Base-by-base conservation (phyloP, 768 basidiomycete genomes). In the Suillus subaureus region DNA sequence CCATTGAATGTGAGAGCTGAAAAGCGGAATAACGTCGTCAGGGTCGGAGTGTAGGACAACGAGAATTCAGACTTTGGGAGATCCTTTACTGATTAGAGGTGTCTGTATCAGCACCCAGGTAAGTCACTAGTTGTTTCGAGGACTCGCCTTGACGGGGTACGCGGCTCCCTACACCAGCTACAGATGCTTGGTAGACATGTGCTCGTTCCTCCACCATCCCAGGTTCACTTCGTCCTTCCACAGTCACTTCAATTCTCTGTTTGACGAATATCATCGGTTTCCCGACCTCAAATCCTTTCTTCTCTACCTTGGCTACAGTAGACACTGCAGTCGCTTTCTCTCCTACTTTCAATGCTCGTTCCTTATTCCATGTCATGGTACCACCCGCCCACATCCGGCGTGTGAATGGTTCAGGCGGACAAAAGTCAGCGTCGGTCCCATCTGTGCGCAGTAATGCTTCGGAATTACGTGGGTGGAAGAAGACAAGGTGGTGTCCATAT, bases 1-100 rank as follows among this genome's bases (percentile, higher is more conserved):
- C 86, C 91, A 70, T 96, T 95, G 79, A 93, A 93, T 69, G 89
- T 94, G 28, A 96, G 80, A 23, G 93, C 92, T 6, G 92, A 94
- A 78, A 90, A 96, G 28, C 92, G 87, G 80, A 96, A 96, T 26
- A 95, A 79, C 0, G 90, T 92, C 11, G 88, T 87, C 42, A 87
- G 76, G 31, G 84, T 87, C 4, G 93, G 93, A 16, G 78, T 85
- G 72, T 88, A 93, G 37, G 78, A 81, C 74, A 92, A 89, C 5
- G 85, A 83, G 73, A 91, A 89, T 67, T 89, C 85, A 0, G 81
- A 74, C 4, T 71, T 66, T 15, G 87, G 88, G 23, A 89, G 71
- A 65, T 79, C 82, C 31, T 79, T 77, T 64, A 89, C 89, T 89
- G 67, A 33, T 42, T 1, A 35, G 31, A 21, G 11, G 18, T 31